Base-by-base conservation (phyloP, 805 yeast genomes). In the Saturnispora besseyi region DNA sequence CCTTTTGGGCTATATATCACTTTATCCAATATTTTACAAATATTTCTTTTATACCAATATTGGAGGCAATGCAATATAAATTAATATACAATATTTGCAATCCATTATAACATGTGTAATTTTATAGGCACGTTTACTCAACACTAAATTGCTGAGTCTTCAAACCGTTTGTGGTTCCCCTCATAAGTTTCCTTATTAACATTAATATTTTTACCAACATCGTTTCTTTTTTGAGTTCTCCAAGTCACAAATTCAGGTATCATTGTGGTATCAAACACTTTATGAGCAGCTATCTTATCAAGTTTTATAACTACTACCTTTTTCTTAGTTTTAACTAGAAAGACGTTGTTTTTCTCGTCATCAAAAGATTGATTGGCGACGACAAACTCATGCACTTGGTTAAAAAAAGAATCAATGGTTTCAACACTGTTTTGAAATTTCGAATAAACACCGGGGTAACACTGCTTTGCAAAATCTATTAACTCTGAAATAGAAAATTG, bases 161-260 rank as follows among this genome's bases (percentile, higher is more conserved):
- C 2, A 18, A 18, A 18, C 18, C 18, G 18, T 18, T 18, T 18
- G 18, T 2, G 18, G 2, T 18, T 18, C 2, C 18, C 2, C 18
- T 18, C 18, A 2, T 33, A n/a, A 33, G n/a, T 10, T 33, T 33
- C 5, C 21, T 56, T 56, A 21, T 53, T 53, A 34, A 15, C 10
- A 15, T 33, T 7, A n/a, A 7, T 33, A 33, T 4, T n/a, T n/a
- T n/a, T 33, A 10, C 9, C 7, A n/a, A 33, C 10, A 11, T n/a
- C 37, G 15, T n/a, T n/a, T 10, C 21, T 33, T 7, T 31, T 5
- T 15, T 38, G 33, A 3, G 31, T 29, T 13, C 49, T 38, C 49
- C 49, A 46, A 6, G 9, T 31, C 5, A 29, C n/a, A 40, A 46
- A 46, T 15, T 37, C 44, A 2, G 44, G 36, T 18, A 40, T 22